Evolutionary conservation across 495 filamentous ascomycete species (phyloP), one percentile per base, ranked within the genome.

Genomic region (Tuber calosporum): DNA sequence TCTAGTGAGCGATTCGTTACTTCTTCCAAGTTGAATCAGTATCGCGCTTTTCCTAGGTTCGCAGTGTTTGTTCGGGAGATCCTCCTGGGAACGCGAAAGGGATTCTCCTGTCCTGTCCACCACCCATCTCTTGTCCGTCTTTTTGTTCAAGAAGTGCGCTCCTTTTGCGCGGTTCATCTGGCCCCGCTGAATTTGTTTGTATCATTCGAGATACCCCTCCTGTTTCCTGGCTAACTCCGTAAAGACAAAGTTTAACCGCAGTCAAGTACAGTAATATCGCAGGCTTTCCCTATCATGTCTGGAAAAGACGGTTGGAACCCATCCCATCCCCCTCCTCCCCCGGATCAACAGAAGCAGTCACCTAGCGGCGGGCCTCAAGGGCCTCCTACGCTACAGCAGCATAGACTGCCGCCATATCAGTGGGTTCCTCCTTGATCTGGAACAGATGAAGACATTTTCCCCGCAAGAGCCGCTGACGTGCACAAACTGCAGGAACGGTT

Each of bases 291-390:
- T 69, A 41, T 76, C 73, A 81, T 81, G 79, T 77, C 80, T 66
- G 72, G 72, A 70, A 81, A 81, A 77, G 80, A 81, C 74, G 77
- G 76, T 73, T 81, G 80, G 80, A 79, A 77, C 69, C 79, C 74
- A n/a, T 70, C 79, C 45, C 77, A 77, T 58, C 78, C 78, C 40
- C 73, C 66, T 30, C 71, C 53, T 42, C 36, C 71, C 13, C 73
- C 73, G 41, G 67, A 75, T 38, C 75, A 74, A 40, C 78, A 76
- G 58, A 77, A 79, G 34, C 75, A 79, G 30, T 73, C 68, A 9
- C 53, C 53, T 66, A 75, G 69, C 77, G 74, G 34, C 77, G 71
- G 77, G 30, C 76, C 22, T 73, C 76, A 15, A 74, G 76, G 68
- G 3, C 76, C 76, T 73, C 74, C 75, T 45, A 69, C 69, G 39